Evolutionary conservation across 129 eudicot genomes (phyloP), one percentile per base, ranked within the genome.

Genomic region (Artemisia argyi): DNA sequence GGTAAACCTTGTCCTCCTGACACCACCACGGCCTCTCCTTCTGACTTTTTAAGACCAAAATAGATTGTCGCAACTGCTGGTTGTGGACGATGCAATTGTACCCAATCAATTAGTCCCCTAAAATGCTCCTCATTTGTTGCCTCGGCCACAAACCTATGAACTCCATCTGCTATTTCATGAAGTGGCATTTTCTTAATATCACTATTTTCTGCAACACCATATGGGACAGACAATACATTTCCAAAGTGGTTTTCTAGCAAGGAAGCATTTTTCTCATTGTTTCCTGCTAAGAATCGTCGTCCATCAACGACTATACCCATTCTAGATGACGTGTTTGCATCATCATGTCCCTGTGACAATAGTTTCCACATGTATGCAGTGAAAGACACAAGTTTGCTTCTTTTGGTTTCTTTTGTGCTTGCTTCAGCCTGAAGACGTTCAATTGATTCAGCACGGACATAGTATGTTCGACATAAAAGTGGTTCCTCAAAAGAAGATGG

Each of bases 1-100:
- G 93, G 90, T 66, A 89, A 89, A 28, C 83, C 79, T 22, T 53
- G 88, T 19, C 96, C 93, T 0, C 90, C 84, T 5, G 96, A 89
- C 19, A 89, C 93, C 14, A 89, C 90, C 11, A 87, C 28, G 0
- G 90, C 88, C 1, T 71, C 76, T 3, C 76, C 81, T 53, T 49
- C 80, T 12, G 18, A 32, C 67, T 72, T 44, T 24, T 72, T 20
- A 13, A 18, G 42, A 54, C 78, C 78, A 3, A 74, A 64, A 64
- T 84, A 87, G 5, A 87, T 78, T 76, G 16, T 76, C 2, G 73
- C 84, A 64, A 81, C 75, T 2, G 80, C 84, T 14, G 82, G 76
- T 18, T 69, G 56, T 4, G 92, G 92, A 17, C 89, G 65, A 10
- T 78, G 80, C 46, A 61, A 11, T 68, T 87, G 84, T 1, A 87